These are phyloP conservation scores for Penstemon barbatus DNA, from an alignment of 257 asterid species.

Conservation along the genomic window DNA sequence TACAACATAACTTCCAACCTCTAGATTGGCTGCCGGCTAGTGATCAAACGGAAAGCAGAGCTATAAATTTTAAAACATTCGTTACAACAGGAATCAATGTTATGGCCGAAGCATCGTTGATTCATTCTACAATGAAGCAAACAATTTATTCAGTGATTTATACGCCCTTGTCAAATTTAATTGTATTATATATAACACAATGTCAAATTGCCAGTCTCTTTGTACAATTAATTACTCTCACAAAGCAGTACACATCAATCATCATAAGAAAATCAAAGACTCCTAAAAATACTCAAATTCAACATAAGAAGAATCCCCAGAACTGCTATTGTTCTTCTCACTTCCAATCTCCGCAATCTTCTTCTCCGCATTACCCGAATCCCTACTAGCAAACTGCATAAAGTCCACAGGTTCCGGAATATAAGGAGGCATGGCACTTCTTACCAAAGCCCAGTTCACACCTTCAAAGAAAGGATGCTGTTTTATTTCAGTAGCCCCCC, in stretches of 20 bases:
- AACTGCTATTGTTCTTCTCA: slow-evolving; percentile 26
- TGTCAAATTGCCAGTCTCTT: slow-evolving; percentile 23
- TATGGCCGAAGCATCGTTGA: no score
- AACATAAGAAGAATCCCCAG: slow-evolving; percentile 26
- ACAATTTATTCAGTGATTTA: no score
- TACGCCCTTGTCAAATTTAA: no score
- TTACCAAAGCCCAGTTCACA: slow-evolving; percentile 49
- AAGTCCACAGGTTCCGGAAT: slow-evolving; percentile 41
- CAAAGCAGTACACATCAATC: slow-evolving; percentile 14
- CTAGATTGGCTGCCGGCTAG: no score
- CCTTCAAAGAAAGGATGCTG: slow-evolving; percentile 51
- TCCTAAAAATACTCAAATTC: slow-evolving; percentile 28
- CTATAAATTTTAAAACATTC: no score
- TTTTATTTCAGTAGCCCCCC: slow-evolving; percentile 49
- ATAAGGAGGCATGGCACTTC: slow-evolving; percentile 42
- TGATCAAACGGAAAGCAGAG: no score
- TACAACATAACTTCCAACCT: no score
- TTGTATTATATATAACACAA: slow-evolving; percentile 1
- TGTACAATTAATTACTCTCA: slow-evolving; percentile 27
- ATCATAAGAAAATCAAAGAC: background rate
- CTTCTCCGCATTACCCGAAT: slow-evolving; percentile 29
- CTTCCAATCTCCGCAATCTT: slow-evolving; percentile 33
- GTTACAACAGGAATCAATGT: no score
- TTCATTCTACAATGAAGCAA: no score
- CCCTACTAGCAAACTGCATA: slow-evolving; percentile 39